phyloP scores from a whole-genome alignment of 2,329 filamentous ascomycete genomes.

The Chaetomium sp. region DNA sequence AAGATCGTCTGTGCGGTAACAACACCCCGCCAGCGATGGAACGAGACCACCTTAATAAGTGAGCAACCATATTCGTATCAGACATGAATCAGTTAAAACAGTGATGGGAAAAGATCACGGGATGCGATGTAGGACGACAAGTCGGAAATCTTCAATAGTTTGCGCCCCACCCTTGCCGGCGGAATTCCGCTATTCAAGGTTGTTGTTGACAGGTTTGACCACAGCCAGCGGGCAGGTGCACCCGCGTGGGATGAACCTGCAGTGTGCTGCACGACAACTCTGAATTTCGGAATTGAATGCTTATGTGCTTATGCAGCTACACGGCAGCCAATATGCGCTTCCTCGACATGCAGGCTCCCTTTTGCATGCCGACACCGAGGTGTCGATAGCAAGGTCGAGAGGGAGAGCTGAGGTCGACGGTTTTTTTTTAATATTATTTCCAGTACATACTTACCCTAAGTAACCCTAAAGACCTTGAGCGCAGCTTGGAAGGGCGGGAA shows the following conservation, averaged over 20 bases:
- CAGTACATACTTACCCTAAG: too few relatives aligned
- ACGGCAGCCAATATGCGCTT: background rate
- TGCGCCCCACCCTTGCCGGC: background rate
- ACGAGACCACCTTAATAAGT: background rate
- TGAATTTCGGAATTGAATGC: constrained; percentile 1
- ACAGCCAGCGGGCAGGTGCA: background rate
- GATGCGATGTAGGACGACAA: background rate
- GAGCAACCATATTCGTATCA: background rate
- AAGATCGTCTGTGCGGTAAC: background rate
- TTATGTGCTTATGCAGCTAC: background rate
- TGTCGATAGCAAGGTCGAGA: background rate
- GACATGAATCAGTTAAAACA: background rate
- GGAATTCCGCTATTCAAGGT: background rate
- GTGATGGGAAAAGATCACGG: background rate
- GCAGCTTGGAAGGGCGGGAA: background rate
- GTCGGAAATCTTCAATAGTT: background rate
- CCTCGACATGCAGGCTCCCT: background rate
- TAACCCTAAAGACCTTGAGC: background rate
- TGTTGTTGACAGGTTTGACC: background rate
- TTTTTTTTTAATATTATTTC: background rate
- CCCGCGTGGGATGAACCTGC: background rate
- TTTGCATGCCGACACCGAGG: background rate
- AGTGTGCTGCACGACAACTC: background rate
- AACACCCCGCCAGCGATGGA: background rate
- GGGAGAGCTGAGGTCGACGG: background rate